A percentile compares a stretch with the other conserved stretches of the same genome.
Conservation (phyloP, 202 grass and related monocot species). For the Saccharum hybrid region DNA sequence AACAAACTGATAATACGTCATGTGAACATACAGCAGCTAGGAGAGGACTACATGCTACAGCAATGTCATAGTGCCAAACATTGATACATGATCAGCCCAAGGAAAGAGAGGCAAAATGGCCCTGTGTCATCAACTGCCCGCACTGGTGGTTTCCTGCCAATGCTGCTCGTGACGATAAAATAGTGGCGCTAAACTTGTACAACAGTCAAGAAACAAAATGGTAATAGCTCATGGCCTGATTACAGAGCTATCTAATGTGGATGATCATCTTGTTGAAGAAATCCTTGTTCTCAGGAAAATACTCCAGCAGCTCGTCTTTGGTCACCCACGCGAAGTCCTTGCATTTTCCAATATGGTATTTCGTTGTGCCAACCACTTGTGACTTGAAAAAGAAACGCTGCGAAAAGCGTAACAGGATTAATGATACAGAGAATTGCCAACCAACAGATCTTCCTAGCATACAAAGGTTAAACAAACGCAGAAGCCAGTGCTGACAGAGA, state of each 20-base stretch:
- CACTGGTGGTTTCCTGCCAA: background rate
- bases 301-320: slow-evolving; percentile 85
- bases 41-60: slow-evolving; percentile 29
- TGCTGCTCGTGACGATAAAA: slow-evolving; percentile 15
- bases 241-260: slow-evolving; percentile 61
- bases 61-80: background rate
- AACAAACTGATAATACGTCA: background rate
- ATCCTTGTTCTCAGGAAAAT: slow-evolving; percentile 74
- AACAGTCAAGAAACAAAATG: slow-evolving; percentile 29
- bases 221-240: background rate
- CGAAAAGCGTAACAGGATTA: slow-evolving; percentile 33
- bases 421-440: background rate
- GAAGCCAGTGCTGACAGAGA: background rate
- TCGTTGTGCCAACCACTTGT: slow-evolving; percentile 74
- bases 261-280: slow-evolving; percentile 97
- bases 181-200: background rate
- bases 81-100: background rate
- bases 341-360: slow-evolving; percentile 72
- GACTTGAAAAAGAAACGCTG: slow-evolving; percentile 99
- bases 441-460: background rate
- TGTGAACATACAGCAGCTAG: slow-evolving; percentile 16
- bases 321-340: slow-evolving; percentile 87
- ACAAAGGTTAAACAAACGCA: background rate
- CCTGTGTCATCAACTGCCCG: background rate
- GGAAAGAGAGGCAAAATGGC: slow-evolving; percentile 3